Base-by-base conservation (phyloP, 345 rosid species). In the Draba incana region DNA sequence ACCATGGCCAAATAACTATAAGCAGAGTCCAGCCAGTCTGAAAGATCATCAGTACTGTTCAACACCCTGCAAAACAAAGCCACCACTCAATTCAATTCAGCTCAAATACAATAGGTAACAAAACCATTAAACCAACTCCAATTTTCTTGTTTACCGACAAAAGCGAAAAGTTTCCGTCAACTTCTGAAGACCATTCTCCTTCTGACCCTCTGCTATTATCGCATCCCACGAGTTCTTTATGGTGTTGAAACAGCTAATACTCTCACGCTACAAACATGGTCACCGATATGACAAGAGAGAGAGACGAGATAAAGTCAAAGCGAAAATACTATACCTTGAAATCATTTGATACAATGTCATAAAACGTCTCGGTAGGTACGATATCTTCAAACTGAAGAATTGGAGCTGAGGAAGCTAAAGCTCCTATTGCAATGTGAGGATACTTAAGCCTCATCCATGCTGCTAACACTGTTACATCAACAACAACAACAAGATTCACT, bases 381-480 rank as follows among this genome's bases (percentile, higher is more conserved):
- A 93, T 78, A 81, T 93, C 83, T 74, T 93, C 96, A 31, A 93
- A 90, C 68, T 93, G 94, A 77, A 93, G 97, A 79, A 93, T 88
- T 0, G 98, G 97, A 3, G 98, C 97, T 0, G 96, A 93, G 4
- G 98, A 85, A 80, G 96, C 96, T 59, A 93, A 88, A 10, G 96
- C 96, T 54, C 97, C 98, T 33, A 90, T 76, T 0, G 96, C 86
- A 65, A 93, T 73, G 58, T 93, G 98, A 43, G 97, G 96, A 81
- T 93, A 93, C 79, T 93, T 93, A 7, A 93, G 79, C 81, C 97
- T 85, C 98, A 93, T 93, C 98, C 96, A 93, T 62, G 97, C 89
- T 2, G 98, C 98, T 57, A 93, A 76, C 98, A 93, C 97, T 93
- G 83, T 71, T 70, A 30, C 65, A 77, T 62, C 38, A 55, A 52